Base-by-base conservation (phyloP, 2,329 filamentous ascomycete species). In the Ilyonectria robusta region DNA sequence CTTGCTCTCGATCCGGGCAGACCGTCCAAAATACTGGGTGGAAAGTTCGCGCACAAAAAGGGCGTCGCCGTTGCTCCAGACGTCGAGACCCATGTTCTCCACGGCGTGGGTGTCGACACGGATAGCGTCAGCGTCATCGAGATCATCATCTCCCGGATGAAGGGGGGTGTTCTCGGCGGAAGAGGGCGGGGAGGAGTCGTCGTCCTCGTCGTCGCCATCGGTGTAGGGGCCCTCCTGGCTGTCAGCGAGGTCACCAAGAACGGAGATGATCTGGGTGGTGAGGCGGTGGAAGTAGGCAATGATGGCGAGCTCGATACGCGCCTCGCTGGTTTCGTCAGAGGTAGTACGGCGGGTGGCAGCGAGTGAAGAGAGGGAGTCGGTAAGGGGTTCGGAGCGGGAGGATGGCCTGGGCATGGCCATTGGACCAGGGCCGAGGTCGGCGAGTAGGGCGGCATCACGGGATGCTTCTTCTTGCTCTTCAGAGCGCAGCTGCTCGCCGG, bases 261-360 rank as follows among this genome's bases (percentile, higher is more conserved):
- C 86, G 1, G 85, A 85, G 23, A 95, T 81, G 48, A 94, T 85
- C 72, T 88, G 85, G 2, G 88, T 87, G 0, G 93, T 94, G 58
- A 94, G 84, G 1, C 93, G 89, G 80, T 95, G 93, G 79, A 95
- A 95, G 79, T 94, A 96, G 1, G 92, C 91, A 61, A 95, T 93
- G 57, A 94, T 88, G 46, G 91, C 88, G 67, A 94, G 89, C 76
- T 94, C 92, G 11, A 88, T 78, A 53, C 82, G 79, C 50, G 87
- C 86, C 70, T 87, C 83, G 31, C 84, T 81, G 6, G 80, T 75
- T 13, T 79, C 78, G 2, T 76, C 73, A n/a, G 73, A 66, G 7
- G 75, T 75, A 4, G 74, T 74, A 59, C 80, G 80, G 50, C 78
- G 78, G 44, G 77, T 81, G 26, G 79, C 47, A 35, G 70, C 80